Evolutionary conservation across 2,329 filamentous ascomycete genomes (phyloP), one percentile per base, ranked within the genome.

Genomic region (Taxawa tesnikishii): DNA sequence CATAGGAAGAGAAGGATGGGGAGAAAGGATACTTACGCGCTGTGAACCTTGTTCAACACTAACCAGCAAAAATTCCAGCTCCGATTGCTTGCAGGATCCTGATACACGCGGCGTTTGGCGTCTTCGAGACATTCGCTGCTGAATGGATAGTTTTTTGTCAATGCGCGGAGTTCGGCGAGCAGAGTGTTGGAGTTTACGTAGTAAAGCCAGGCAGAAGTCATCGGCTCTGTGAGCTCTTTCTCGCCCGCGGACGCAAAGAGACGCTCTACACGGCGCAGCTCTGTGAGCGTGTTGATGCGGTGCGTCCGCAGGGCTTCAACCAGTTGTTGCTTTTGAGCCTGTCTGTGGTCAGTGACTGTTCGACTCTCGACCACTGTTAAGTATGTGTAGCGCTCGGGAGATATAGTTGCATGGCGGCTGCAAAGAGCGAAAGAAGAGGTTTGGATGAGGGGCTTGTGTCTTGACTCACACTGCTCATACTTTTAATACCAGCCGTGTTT

Each of bases 51-150:
- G 26, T 58, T 59, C 7, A 84, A 57, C 18, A 79, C 73, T 28
- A 84, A 58, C 79, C 79, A 84, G 26, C 76, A 79, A 43, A 79
- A 63, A 48, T 84, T 85, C 79, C 80, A 84, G 49, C 77, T 83
- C 15, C 74, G 67, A 43, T 74, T 75, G 41, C 74, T 79, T 12
- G 66, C 59, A 0, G 76, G 75, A 40, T 83, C 79, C 16, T 58
- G 60, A 33, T 68, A 63, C 3, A 84, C 79, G 14, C 75, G 62
- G 34, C 59, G 55, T 45, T 78, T 75, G 0, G 79, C 79, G 46
- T 81, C 76, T 30, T 70, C 65, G 2, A 83, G 50, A 19, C 78
- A 65, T 29, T 75, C 72, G 9, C 68, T 71, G 42, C 52, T 61
- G 50, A 83, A 75, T 1, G 79, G 76, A 44, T 79, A 83, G 43